Evolutionary conservation across 441 rosid species (phyloP), one percentile per base, ranked within the genome.

Genomic region (Adansonia grandidieri): DNA sequence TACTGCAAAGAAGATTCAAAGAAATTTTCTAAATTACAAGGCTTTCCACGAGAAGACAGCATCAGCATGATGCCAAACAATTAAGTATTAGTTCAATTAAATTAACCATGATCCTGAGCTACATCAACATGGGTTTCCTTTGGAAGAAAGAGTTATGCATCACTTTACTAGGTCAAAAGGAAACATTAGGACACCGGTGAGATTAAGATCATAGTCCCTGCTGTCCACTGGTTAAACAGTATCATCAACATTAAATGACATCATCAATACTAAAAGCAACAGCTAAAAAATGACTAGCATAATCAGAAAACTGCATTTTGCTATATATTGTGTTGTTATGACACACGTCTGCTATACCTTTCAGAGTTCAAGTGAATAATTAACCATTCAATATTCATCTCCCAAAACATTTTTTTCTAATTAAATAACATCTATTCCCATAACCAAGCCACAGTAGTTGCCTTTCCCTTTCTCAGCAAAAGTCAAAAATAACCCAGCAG

Each of bases 1-100:
- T 90, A 91, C 96, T 93, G 90, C 86, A 87, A 75, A 45, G 24
- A 50, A 78, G 40, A 63, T 78, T 58, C 20, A 63, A 51, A 42
- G 53, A 51, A 61, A 48, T 9, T 3, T 17, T 60, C 45, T 45
- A 73, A 17, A 81, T 64, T 48, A 60, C 44, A 77, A 68, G 28
- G 6, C 37, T 56, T 28, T n/a, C 45, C n/a, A n/a, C n/a, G n/a
- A n/a, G n/a, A n/a, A 48, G 66, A 13, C 1, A 24, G 44, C 56
- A 19, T 66, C 22, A 22, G 11, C 37, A 69, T 48, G 32, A 47
- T 20, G 17, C 47, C 42, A 20, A 47, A 47, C 17, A 47, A 57
- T 47, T 69, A 4, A 48, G 19, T 48, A 71, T 47, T 24, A 71
- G 22, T 48, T 70, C 74, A 50, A 70, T 6, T 13, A 70, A 47